Conservation (phyloP, 1,284 basidiomycete species). For the Peniophora sp. region DNA sequence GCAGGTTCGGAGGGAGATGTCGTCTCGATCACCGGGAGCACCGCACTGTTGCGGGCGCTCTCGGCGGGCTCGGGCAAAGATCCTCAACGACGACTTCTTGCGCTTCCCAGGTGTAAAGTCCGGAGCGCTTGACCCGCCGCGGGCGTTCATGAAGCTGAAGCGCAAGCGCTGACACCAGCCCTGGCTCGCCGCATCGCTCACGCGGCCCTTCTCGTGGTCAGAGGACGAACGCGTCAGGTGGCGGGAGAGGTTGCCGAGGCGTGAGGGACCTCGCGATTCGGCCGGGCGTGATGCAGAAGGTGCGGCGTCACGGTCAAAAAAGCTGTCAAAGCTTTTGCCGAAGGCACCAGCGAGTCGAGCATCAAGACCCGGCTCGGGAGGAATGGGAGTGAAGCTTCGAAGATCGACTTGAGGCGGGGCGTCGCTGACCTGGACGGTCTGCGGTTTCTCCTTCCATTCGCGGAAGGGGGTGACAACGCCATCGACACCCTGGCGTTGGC, state of each 20-base stretch:
- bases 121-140: not conserved
- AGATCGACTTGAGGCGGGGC: conserved; percentile 21
- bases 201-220: conserved; percentile 33
- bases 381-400: conserved; percentile 43
- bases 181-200: conserved; percentile 11
- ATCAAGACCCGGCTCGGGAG: conserved; percentile 25
- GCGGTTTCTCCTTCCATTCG: conserved; percentile 16
- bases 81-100: conserved; percentile 30
- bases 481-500: conserved; percentile 41
- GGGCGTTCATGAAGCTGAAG: conserved; percentile 4
- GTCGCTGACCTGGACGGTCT: not conserved
- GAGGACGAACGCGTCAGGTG: conserved; percentile 23
- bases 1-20: conserved; percentile 13
- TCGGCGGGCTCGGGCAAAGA: conserved; percentile 33
- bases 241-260: conserved; percentile 20
- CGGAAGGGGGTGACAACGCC: conserved; percentile 36
- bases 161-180: conserved; percentile 16
- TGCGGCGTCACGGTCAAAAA: conserved; percentile 29
- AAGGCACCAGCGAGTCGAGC: conserved; percentile 1
- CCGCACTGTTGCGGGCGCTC: conserved; percentile 10
- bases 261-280: conserved; percentile 9
- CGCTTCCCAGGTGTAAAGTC: conserved; percentile 8
- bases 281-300: conserved; percentile 8
- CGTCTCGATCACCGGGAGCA: conserved; percentile 25
- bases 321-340: conserved; percentile 42